Evolutionary conservation across 163 green algal genomes (phyloP).

Genomic region (Smithsoniella earleae): DNA sequence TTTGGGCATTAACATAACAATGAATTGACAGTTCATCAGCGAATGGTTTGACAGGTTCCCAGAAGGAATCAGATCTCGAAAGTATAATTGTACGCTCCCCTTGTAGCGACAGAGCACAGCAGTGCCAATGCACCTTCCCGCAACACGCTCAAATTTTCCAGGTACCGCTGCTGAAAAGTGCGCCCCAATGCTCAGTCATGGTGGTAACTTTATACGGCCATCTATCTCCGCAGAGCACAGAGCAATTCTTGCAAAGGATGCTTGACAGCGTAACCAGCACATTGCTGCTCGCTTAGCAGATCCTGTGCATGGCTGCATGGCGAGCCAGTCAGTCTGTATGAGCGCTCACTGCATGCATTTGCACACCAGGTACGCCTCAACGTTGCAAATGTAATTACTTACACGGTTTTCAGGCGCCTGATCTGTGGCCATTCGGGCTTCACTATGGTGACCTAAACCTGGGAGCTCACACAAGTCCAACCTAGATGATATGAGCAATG

Average conservation of each 20-base stretch:
- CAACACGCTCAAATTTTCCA: background rate
- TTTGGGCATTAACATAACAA: too few relatives aligned
- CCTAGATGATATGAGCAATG: too few relatives aligned
- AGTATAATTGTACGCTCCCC: background rate
- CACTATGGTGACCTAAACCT: too few relatives aligned
- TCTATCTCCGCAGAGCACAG: background rate
- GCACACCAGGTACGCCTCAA: too few relatives aligned
- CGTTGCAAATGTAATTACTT: too few relatives aligned
- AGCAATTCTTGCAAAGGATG: slow-evolving; percentile 14
- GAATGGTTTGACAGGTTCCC: too few relatives aligned
- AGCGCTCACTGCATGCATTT: too few relatives aligned
- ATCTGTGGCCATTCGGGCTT: too few relatives aligned
- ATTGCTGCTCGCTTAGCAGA: slow-evolving; percentile 10
- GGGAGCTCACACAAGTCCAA: too few relatives aligned
- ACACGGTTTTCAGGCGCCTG: too few relatives aligned
- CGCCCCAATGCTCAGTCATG: background rate
- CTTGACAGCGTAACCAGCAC: slow-evolving; percentile 5
- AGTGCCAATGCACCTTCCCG: background rate
- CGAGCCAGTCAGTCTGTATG: background rate
- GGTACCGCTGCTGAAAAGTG: background rate
- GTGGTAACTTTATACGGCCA: slow-evolving; percentile 23
- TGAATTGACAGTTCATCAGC: too few relatives aligned
- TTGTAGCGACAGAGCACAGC: background rate
- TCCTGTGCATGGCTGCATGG: slow-evolving; percentile 9
- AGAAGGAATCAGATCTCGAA: background rate